Evolutionary conservation across 2,329 filamentous ascomycete species (phyloP).

Genomic region (Chrysoporthe cubensis): DNA sequence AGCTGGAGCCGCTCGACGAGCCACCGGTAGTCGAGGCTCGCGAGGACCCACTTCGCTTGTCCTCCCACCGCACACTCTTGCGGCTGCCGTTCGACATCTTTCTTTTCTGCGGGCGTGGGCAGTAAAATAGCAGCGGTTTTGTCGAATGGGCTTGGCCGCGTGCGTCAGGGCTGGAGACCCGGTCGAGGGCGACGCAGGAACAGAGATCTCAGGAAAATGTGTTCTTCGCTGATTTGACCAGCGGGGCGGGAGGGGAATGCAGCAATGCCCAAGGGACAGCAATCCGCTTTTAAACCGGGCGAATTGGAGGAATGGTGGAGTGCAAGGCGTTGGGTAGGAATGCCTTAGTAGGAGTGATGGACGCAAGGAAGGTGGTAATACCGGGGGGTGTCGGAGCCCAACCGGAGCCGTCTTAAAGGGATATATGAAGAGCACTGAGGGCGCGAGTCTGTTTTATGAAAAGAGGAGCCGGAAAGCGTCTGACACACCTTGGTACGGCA

Average conservation of each 20-base stretch:
- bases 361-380: slow-evolving; percentile 25
- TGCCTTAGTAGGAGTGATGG: slow-evolving; percentile 24
- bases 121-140: background rate
- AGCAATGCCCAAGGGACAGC: slow-evolving; percentile 38
- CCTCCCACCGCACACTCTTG: slow-evolving; percentile 39
- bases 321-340: slow-evolving; percentile 34
- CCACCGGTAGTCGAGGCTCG: slow-evolving; percentile 37
- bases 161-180: slow-evolving; percentile 19
- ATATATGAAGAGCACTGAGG: slow-evolving; percentile 14
- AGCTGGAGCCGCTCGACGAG: slow-evolving; percentile 39
- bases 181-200: slow-evolving; percentile 23
- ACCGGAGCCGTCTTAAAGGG: slow-evolving; percentile 20
- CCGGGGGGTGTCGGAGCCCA: slow-evolving; percentile 30
- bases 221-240: slow-evolving; percentile 41
- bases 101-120: background rate
- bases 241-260: slow-evolving; percentile 33
- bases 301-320: slow-evolving; percentile 34
- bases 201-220: slow-evolving; percentile 33
- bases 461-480: slow-evolving; percentile 1
- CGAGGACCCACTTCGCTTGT: slow-evolving; percentile 35
- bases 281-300: slow-evolving; percentile 24
- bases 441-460: slow-evolving; percentile 9
- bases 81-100: slow-evolving; percentile 20
- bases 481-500: background rate
- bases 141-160: slow-evolving; percentile 11